Evolutionary conservation across 768 basidiomycete genomes (phyloP), one percentile per base, ranked within the genome.

Genomic region (Exsudoporus frostii): DNA sequence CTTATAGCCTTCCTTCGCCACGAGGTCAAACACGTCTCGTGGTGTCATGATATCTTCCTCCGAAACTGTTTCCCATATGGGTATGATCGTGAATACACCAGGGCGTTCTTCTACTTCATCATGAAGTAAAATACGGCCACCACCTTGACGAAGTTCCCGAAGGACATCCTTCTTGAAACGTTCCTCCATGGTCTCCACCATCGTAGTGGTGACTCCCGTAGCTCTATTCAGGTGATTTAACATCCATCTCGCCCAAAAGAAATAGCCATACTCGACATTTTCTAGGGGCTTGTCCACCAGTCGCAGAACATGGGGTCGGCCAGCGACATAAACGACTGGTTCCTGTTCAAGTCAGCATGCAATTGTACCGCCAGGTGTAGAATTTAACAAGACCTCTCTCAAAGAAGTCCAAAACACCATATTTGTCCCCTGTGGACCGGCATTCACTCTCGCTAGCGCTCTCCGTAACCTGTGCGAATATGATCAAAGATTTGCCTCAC

Each of bases 81-180:
- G 95, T 34, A 97, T 86, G 58, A 99, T 90, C 10, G 86, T 80
- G 70, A 93, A 98, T 1, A 83, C 79, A 2, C 95, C 95, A 1
- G 94, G 90, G 36, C 88, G 80, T 50, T 96, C 94, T 68, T 97
- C 95, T 7, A 97, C 83, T 72, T 99, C 96, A 62, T 98, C 96
- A 58, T 98, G 97, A 2, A 98, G 79, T 1, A 99, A 74, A 38
- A 99, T 83, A 24, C 90, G 82, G 4, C 94, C 94, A 57, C 65
- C 63, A 33, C 82, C 81, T 29, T 76, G 73, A 38, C 78, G 77
- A n/a, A 95, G 75, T 71, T 99, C 97, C 4, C 79, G 76, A 7
- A 97, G 73, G 11, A 98, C 83, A 63, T 99, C 97, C 44, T 78
- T 79, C 74, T 97, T 96, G 68, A 99, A 84, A 48, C 74, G 83